Percentiles rank a stretch among this genome's conserved stretches.
These are phyloP conservation scores for Dissophora ornata DNA, from an alignment of 192 early-diverging fungal species.

Conservation along the genomic window DNA sequence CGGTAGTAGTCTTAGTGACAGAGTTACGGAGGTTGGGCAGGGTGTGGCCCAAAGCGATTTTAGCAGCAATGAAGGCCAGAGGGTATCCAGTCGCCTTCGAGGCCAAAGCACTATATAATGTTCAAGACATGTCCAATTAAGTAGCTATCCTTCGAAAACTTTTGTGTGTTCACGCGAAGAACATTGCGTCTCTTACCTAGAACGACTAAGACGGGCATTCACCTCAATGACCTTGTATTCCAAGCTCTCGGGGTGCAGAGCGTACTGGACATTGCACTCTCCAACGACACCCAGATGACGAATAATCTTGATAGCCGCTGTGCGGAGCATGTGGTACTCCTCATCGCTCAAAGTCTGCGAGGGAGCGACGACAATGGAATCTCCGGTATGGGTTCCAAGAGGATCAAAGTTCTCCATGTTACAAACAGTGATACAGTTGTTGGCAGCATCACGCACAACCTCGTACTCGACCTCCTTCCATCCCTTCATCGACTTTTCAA, in stretches of 20 bases:
- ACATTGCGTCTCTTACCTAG: too few relatives aligned
- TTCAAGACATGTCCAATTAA: too few relatives aligned
- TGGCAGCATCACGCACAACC: slow-evolving; percentile 93
- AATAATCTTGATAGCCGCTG: slow-evolving; percentile 95
- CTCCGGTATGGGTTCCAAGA: slow-evolving; percentile 97
- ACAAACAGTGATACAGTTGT: slow-evolving; percentile 99
- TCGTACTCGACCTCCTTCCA: slow-evolving; percentile 99
- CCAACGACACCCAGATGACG: slow-evolving; percentile 97
- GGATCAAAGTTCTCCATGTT: slow-evolving; percentile 99
- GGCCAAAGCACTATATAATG: slow-evolving; percentile 81
- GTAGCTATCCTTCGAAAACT: too few relatives aligned
- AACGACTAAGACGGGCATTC: slow-evolving; percentile 94
- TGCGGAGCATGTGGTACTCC: slow-evolving; percentile 96
- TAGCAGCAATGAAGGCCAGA: slow-evolving; percentile 97
- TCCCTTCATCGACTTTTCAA: slow-evolving; percentile 97
- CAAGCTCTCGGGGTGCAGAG: slow-evolving; percentile 85
- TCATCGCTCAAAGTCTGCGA: slow-evolving; percentile 96
- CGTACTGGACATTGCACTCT: slow-evolving; percentile 99
- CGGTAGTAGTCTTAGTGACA: slow-evolving; percentile 94
- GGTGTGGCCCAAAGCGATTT: slow-evolving; percentile 92
- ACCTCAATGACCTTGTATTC: slow-evolving; percentile 98
- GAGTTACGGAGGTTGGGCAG: slow-evolving; percentile 89
- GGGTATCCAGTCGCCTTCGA: slow-evolving; percentile 99
- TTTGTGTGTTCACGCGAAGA: too few relatives aligned
- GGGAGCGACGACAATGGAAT: slow-evolving; percentile 99